Conservation (phyloP, 208 protist species). For the Leptomonas pyrrhocoris region DNA sequence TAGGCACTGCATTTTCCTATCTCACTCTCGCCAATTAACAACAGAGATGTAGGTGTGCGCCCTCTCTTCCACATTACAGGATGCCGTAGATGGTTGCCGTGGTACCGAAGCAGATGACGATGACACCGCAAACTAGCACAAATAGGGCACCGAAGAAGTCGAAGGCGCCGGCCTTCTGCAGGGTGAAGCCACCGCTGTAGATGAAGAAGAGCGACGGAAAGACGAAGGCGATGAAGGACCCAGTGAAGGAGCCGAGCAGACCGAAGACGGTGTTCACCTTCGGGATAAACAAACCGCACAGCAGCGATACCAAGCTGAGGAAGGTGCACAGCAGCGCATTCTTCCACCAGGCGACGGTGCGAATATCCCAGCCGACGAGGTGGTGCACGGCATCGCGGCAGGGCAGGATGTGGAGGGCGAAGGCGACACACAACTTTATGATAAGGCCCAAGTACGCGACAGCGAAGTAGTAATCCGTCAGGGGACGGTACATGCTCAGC, state of each 20-base stretch:
- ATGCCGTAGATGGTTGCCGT: conserved; percentile 59
- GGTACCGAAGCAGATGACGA: conserved; percentile 64
- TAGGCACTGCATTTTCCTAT: no score
- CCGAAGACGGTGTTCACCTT: conserved; percentile 79
- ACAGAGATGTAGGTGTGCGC: no score
- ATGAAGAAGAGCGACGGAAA: conserved; percentile 82
- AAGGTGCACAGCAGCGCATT: conserved; percentile 47
- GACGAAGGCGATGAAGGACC: conserved; percentile 70
- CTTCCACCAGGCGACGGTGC: conserved; percentile 61
- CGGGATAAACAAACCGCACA: conserved; percentile 71
- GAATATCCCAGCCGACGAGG: conserved; percentile 53
- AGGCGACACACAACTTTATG: conserved; percentile 75
- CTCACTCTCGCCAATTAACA: no score
- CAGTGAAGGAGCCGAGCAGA: conserved; percentile 66
- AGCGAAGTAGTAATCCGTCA: conserved; percentile 57
- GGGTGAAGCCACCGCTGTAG: conserved; percentile 53
- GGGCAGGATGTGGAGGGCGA: conserved; percentile 71
- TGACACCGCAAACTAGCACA: conserved; percentile 53
- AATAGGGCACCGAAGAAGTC: conserved; percentile 44
- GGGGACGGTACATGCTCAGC: conserved; percentile 63
- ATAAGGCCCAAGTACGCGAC: conserved; percentile 74
- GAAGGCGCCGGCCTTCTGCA: conserved; percentile 38
- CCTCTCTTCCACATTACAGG: conserved; percentile 20
- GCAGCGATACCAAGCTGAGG: conserved; percentile 47
- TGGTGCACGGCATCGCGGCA: conserved; percentile 69